Evolutionary conservation across 2,329 filamentous ascomycete species (phyloP).

Genomic region (Aspergillus sp.): DNA sequence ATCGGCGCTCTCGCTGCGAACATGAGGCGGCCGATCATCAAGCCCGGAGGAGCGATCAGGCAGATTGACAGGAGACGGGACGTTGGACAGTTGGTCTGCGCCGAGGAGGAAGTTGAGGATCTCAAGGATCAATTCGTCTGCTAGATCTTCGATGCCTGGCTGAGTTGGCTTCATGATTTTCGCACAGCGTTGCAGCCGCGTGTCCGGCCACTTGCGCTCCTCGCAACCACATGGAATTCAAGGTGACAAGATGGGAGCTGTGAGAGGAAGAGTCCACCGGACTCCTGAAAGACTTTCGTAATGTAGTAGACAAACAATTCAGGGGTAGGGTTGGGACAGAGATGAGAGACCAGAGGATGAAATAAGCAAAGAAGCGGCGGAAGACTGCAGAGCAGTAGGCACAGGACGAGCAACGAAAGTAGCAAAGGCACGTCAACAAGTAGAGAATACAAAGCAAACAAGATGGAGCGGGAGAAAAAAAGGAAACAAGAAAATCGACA

Average conservation of each 20-base stretch:
- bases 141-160: conserved; percentile 39
- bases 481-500: conserved; percentile 2
- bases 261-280: conserved; percentile 8
- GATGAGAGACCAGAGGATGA: conserved; percentile 6
- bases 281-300: background rate
- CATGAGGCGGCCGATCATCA: conserved; percentile 14
- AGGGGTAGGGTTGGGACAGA: conserved; percentile 6
- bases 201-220: conserved; percentile 35
- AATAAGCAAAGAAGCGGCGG: conserved; percentile 24
- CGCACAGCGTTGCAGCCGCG: conserved; percentile 37
- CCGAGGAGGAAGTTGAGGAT: conserved; percentile 38
- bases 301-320: conserved; percentile 11
- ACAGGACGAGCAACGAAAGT: conserved; percentile 4
- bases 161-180: conserved; percentile 37
- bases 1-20: conserved; percentile 39
- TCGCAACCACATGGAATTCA: conserved; percentile 39
- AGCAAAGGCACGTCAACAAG: conserved; percentile 12
- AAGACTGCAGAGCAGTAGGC: conserved; percentile 16
- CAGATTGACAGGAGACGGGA: conserved; percentile 18
- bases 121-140: conserved; percentile 42
- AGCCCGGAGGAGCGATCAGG: conserved; percentile 13
- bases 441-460: conserved; percentile 19
- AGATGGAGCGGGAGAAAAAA: conserved; percentile 4
- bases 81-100: conserved; percentile 21
- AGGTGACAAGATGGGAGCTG: conserved; percentile 13